These are phyloP conservation scores for Hortiboletus rubellus DNA, from an alignment of 1,284 basidiomycete species.

Conservation along the genomic window DNA sequence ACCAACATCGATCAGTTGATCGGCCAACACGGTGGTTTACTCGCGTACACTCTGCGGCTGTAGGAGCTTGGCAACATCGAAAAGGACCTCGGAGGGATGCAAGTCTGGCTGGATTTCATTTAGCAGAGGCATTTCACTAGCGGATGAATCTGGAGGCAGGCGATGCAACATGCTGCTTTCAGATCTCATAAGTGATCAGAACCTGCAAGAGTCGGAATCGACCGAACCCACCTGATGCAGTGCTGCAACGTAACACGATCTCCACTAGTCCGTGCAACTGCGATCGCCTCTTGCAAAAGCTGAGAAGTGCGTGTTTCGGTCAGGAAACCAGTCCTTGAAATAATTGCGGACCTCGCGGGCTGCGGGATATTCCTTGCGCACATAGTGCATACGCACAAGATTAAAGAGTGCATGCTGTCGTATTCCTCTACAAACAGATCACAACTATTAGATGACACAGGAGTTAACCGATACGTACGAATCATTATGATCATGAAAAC, in stretches of 20 bases:
- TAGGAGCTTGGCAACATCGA: conserved; percentile 47
- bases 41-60: conserved; percentile 32
- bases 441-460: not conserved
- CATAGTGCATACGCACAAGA: conserved; percentile 74
- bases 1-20: conserved; percentile 16
- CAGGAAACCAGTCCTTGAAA: not conserved
- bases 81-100: conserved; percentile 73
- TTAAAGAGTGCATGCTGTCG: conserved; percentile 77
- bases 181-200: conserved; percentile 12
- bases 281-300: conserved; percentile 74
- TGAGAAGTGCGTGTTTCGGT: conserved; percentile 31
- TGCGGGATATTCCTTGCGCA: conserved; percentile 62
- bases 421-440: conserved; percentile 52
- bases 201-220: conserved; percentile 1
- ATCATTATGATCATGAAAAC: conserved; percentile 74
- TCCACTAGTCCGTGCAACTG: conserved; percentile 65
- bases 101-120: conserved; percentile 77
- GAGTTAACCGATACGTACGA: conserved; percentile 51
- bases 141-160: conserved; percentile 46
- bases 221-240: conserved; percentile 68
- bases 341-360: conserved; percentile 56
- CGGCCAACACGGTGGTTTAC: not conserved
- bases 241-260: conserved; percentile 74
- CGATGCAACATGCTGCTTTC: conserved; percentile 63
- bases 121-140: conserved; percentile 48